Conservation (phyloP, 768 basidiomycete species). For the Hygrophoropsis aurantiaca region DNA sequence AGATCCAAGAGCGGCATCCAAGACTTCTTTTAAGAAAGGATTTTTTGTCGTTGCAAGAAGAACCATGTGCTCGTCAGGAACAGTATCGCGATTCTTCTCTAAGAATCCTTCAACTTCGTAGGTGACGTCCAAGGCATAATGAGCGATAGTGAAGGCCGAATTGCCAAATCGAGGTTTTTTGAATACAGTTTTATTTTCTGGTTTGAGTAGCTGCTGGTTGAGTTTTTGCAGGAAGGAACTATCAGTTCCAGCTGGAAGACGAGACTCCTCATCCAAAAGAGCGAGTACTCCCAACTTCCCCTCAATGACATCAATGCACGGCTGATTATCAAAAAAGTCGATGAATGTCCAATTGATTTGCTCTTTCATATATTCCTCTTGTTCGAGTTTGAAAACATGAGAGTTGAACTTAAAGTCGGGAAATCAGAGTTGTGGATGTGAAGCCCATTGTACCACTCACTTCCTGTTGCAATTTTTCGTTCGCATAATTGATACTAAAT, state of each 20-base stretch:
- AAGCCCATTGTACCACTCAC: conserved; percentile 38
- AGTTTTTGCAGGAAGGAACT: conserved; percentile 92
- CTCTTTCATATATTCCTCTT: conserved; percentile 98
- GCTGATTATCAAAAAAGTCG: conserved; percentile 98
- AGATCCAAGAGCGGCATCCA: conserved; percentile 84
- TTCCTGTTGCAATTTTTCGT: conserved; percentile 98
- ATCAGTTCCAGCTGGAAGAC: conserved; percentile 91
- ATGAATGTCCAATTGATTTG: conserved; percentile 99
- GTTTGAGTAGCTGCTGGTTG: conserved; percentile 79
- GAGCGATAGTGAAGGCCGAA: conserved; percentile 95
- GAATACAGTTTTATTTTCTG: conserved; percentile 84
- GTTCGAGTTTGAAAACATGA: conserved; percentile 98
- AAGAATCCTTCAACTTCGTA: conserved; percentile 98
- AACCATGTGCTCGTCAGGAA: conserved; percentile 96
- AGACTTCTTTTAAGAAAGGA: conserved; percentile 89
- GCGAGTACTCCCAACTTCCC: conserved; percentile 94
- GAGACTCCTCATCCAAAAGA: conserved; percentile 96
- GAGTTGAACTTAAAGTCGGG: conserved; percentile 79
- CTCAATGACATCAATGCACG: conserved; percentile 98
- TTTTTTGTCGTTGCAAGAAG: conserved; percentile 87
- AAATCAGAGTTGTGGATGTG: conserved; percentile 11
- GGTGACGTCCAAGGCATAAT: conserved; percentile 97
- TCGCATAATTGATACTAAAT: conserved; percentile 99
- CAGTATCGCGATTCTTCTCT: conserved; percentile 98
- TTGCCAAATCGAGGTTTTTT: conserved; percentile 99